Conservation (phyloP, 805 yeast species). For the Naumovozyma baii region DNA sequence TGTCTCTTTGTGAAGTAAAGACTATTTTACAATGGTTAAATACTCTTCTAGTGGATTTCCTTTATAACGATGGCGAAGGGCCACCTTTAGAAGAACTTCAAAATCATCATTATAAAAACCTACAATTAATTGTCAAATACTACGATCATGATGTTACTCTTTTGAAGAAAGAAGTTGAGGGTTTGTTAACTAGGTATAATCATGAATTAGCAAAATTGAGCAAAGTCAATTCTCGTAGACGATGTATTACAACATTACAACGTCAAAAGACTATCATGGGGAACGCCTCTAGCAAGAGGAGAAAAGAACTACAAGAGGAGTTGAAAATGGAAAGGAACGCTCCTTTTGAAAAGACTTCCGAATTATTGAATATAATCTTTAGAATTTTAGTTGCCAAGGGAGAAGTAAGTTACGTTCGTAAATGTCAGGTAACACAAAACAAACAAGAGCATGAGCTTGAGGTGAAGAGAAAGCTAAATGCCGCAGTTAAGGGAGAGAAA, state of each 20-base stretch:
- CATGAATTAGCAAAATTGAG: neutral
- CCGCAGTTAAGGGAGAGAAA: neutral
- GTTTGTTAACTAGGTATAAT: slow-evolving; percentile 41
- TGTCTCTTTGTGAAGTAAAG: slow-evolving; percentile 53
- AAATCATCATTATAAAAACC: slow-evolving; percentile 51
- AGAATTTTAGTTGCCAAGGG: slow-evolving; percentile 62
- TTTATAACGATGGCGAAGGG: slow-evolving; percentile 74
- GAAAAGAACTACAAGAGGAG: slow-evolving; percentile 30
- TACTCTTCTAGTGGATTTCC: slow-evolving; percentile 57
- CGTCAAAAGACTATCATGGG: slow-evolving; percentile 57
- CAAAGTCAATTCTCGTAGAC: neutral
- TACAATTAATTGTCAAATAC: slow-evolving; percentile 53
- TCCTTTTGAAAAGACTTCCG: slow-evolving; percentile 31
- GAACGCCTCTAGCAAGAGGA: slow-evolving; percentile 50
- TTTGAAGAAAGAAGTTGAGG: slow-evolving; percentile 50
- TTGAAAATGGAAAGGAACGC: slow-evolving; percentile 38
- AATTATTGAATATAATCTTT: slow-evolving; percentile 59
- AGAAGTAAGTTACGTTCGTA: slow-evolving; percentile 47
- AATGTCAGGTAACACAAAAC: slow-evolving; percentile 5
- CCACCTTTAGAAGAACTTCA: slow-evolving; percentile 59
- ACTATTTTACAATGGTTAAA: slow-evolving; percentile 63
- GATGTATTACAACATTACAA: neutral
- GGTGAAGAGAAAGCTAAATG: neutral
- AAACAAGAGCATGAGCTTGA: neutral
- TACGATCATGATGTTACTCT: slow-evolving; percentile 44